Evolutionary conservation across 352 stramenopile species (phyloP).

Genomic region (Saprolegnia diclina): DNA sequence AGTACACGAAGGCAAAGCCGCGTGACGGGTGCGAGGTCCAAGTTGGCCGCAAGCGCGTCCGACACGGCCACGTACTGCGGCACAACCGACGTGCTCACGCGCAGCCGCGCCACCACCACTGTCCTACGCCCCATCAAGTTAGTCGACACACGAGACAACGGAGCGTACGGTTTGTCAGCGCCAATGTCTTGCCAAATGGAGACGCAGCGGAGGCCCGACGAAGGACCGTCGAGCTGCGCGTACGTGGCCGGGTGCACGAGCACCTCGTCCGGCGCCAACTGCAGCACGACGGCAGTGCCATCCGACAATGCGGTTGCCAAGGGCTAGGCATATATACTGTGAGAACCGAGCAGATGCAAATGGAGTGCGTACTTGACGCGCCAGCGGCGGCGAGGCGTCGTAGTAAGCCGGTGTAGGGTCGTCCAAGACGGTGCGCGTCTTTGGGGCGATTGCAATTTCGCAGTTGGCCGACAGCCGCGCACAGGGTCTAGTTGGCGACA

Average conservation of each 20-base stretch:
- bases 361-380: slow-evolving; percentile 39
- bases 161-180: not conserved
- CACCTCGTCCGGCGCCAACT: slow-evolving; percentile 42
- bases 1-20: slow-evolving; percentile 9
- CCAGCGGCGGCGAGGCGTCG: slow-evolving; percentile 44
- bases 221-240: slow-evolving; percentile 49
- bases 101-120: slow-evolving; percentile 8
- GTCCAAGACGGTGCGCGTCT: slow-evolving; percentile 42
- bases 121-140: not conserved
- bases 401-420: slow-evolving; percentile 53
- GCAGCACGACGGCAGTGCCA: not conserved
- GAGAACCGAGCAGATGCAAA: not conserved
- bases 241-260: slow-evolving; percentile 62
- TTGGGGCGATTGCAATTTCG: slow-evolving; percentile 70
- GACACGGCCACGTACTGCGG: slow-evolving; percentile 13
- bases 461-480: slow-evolving; percentile 61
- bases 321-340: not conserved
- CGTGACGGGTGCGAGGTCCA: not conserved
- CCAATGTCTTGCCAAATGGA: slow-evolving; percentile 14
- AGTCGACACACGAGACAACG: not conserved
- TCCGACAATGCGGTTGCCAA: not conserved
- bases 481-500: slow-evolving; percentile 40
- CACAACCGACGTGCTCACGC: not conserved
- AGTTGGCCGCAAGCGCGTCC: not conserved
- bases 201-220: not conserved